Base-by-base conservation (phyloP, 2,329 filamentous ascomycete species). In the Triangularia setosa region DNA sequence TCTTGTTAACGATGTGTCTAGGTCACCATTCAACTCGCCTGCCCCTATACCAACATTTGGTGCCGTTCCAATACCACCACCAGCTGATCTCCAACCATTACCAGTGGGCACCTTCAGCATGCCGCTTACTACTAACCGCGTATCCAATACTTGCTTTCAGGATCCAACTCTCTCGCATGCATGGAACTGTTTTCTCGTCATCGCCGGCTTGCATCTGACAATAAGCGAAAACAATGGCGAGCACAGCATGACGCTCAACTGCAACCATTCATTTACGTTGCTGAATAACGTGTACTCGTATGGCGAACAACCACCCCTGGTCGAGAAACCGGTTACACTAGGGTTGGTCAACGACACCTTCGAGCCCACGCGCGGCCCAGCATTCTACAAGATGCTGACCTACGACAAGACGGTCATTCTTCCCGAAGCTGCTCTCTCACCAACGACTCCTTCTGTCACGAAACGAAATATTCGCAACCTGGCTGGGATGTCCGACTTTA, bases 101-200 rank as follows among this genome's bases (percentile, higher is more conserved):
- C 79, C 82, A 0, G 81, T 80, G 2, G 89, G 89, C 2, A 78
- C 76, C 0, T 91, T 78, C 67, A 75, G 77, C 23, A 73, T 91
- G n/a, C 83, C 85, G 3, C 75, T 87, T 4, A 76, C 80, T 55
- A 77, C 81, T 2, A 80, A 79, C 61, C 78, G 80, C 61, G 77
- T 78, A 2, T 82, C 84, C 16, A 81, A 79, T 48, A 79, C 80
- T 0, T 91, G 89, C 72, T 79, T 91, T 65, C 79, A 79, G 30
- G 80, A 88, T 63, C 78, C 81, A 0, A 79, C 74, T 0, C 82
- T 87, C 69, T 77, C 79, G n/a, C 74, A 79, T 58, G 84, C 87
- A 0, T 91, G 89, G 89, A 84, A 80, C 64, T 91, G 89, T 72
- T 79, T 84, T 12, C 78, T 89, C 28, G 76, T 79, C 54, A 80